Evolutionary conservation across 805 yeast genomes (phyloP).

Genomic region (Lipomyces yamanashiensis): DNA sequence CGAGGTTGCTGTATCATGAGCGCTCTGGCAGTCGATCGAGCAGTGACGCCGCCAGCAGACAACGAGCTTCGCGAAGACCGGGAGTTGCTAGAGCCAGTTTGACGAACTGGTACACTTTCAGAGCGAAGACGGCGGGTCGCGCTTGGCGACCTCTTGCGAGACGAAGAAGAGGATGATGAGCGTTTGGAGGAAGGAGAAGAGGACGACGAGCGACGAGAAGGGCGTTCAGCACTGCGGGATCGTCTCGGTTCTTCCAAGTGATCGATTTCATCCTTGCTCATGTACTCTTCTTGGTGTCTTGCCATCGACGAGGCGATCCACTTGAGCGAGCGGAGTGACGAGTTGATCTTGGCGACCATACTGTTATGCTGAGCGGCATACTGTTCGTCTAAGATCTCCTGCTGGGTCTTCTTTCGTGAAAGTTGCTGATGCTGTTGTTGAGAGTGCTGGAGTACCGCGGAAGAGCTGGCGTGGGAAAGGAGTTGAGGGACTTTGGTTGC

Average conservation of each 20-base stretch:
- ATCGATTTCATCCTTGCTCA: conserved; percentile 30
- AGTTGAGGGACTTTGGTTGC: conserved; percentile 5
- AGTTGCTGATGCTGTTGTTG: neutral
- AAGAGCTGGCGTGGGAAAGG: conserved; percentile 2
- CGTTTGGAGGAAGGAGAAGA: conserved; percentile 7
- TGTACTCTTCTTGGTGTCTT: conserved; percentile 35
- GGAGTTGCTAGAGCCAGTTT: neutral
- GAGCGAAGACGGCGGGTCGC: conserved; percentile 17
- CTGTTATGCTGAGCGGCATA: conserved; percentile 20
- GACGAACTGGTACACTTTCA: conserved; percentile 24
- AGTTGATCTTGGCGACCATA: conserved; percentile 33
- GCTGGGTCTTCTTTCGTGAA: conserved; percentile 5
- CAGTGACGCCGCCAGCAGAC: conserved; percentile 35
- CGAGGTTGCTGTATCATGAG: conserved; percentile 31
- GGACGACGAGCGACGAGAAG: conserved; percentile 5
- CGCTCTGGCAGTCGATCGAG: conserved; percentile 31
- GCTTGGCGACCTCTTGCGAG: conserved; percentile 22
- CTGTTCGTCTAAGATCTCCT: conserved; percentile 28
- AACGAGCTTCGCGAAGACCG: conserved; percentile 16
- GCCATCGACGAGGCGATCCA: conserved; percentile 38
- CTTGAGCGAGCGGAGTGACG: conserved; percentile 31
- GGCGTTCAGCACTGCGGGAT: conserved; percentile 16
- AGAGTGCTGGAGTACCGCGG: conserved; percentile 3
- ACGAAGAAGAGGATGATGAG: neutral
- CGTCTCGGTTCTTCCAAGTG: conserved; percentile 29